phyloP scores from a whole-genome alignment of 768 basidiomycete genomes.

The Tulasnella sp. region DNA sequence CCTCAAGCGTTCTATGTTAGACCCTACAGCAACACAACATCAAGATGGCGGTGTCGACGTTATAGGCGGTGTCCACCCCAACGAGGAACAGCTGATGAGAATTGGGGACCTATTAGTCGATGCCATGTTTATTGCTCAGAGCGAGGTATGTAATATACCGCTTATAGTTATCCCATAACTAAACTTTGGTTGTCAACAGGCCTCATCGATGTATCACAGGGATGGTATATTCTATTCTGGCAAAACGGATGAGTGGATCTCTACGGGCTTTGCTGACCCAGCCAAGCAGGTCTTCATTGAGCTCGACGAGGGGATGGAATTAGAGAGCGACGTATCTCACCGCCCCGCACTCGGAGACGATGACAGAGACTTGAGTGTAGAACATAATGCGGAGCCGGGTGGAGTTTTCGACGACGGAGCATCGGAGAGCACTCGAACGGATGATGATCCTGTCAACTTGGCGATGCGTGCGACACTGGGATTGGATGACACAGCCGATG shows the following conservation, averaged over 20 bases:
- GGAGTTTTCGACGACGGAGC: slow-evolving; percentile 46
- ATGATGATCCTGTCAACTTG: slow-evolving; percentile 64
- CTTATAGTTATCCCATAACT: background rate
- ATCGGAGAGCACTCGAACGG: slow-evolving; percentile 58
- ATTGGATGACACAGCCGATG: slow-evolving; percentile 39
- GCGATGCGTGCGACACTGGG: slow-evolving; percentile 36
- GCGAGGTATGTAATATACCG: slow-evolving; percentile 34
- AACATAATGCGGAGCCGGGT: slow-evolving; percentile 18
- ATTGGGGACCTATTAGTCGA: slow-evolving; percentile 75
- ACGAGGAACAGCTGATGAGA: slow-evolving; percentile 91
- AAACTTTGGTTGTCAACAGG: background rate
- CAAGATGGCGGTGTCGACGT: slow-evolving; percentile 21
- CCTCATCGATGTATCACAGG: background rate
- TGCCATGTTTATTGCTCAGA: slow-evolving; percentile 43
- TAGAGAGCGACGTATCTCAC: background rate
- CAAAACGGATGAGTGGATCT: background rate
- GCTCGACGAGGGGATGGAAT: background rate
- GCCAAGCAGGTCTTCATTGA: no score
- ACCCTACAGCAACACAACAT: slow-evolving; percentile 22
- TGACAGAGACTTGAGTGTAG: background rate
- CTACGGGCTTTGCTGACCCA: background rate
- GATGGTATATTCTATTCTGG: background rate
- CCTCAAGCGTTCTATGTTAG: slow-evolving; percentile 47
- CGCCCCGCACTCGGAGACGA: slow-evolving; percentile 4
- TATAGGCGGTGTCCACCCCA: slow-evolving; percentile 52